phyloP scores from a whole-genome alignment of 106 monocot genomes.

The Phalaenopsis aphrodite region DNA sequence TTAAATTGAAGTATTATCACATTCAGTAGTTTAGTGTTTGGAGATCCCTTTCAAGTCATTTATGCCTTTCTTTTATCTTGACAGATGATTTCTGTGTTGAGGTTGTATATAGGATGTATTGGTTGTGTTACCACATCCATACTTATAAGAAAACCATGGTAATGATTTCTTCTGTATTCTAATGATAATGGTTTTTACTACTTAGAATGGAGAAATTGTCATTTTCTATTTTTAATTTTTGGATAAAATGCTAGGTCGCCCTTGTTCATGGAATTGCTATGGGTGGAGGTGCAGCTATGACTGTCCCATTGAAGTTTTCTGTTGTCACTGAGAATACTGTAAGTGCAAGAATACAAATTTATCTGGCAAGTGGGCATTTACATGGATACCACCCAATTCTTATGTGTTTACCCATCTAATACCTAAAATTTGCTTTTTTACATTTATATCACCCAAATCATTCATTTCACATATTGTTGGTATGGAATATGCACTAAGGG shows the following conservation, averaged over 20 bases:
- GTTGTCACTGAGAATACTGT: slow-evolving; percentile 92
- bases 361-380: not conserved
- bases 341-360: slow-evolving; percentile 7
- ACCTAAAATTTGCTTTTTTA: too few relatives aligned
- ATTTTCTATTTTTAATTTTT: too few relatives aligned
- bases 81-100: slow-evolving; percentile 67
- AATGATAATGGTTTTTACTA: not conserved
- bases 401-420: too few relatives aligned
- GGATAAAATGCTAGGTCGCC: slow-evolving; percentile 39
- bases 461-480: too few relatives aligned
- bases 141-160: slow-evolving; percentile 81
- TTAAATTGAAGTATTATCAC: not conserved
- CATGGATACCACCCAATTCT: too few relatives aligned
- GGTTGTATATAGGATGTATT: slow-evolving; percentile 95
- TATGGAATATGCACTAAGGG: too few relatives aligned
- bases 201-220: not conserved
- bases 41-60: not conserved
- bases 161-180: slow-evolving; percentile 4
- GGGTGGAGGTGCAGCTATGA: slow-evolving; percentile 82
- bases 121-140: slow-evolving; percentile 93
- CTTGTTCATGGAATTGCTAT: slow-evolving; percentile 81
- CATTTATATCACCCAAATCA: too few relatives aligned
- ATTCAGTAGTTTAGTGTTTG: not conserved
- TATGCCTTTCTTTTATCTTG: not conserved
- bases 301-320: slow-evolving; percentile 65